Evolutionary conservation across 164 flowering plant genomes (phyloP).

Genomic region (Kalanchoe fedtschenkoi): DNA sequence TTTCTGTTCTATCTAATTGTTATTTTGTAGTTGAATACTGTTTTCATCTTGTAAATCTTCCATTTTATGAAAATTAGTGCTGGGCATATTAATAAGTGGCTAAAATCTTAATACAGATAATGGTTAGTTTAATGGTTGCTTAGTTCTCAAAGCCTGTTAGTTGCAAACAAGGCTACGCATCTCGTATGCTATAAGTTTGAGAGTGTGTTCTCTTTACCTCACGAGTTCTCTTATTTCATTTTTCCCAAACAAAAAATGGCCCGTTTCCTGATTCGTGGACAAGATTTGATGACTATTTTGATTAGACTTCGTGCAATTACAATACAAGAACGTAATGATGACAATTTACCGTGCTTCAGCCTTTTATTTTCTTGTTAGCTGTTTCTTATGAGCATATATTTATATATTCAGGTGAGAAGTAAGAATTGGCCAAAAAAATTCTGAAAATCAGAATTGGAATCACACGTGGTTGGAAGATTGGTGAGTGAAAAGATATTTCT

Average conservation of each 20-base stretch:
- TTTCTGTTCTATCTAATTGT: background rate
- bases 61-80: too few species aligned
- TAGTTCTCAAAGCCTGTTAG: conserved; percentile 78
- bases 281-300: too few species aligned
- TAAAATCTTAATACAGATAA: conserved; percentile 35
- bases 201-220: conserved; percentile 29
- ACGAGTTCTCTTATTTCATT: background rate
- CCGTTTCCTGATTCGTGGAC: too few species aligned
- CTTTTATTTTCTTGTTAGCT: background rate
- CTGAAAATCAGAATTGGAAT: conserved; percentile 64
- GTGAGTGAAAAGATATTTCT: conserved; percentile 22
- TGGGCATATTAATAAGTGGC: background rate
- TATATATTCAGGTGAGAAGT: conserved; percentile 70
- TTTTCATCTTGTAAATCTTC: conserved; percentile 7
- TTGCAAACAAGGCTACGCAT: conserved; percentile 82
- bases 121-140: conserved; percentile 91
- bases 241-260: too few species aligned
- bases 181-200: conserved; percentile 96
- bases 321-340: background rate
- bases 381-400: background rate
- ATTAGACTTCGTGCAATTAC: background rate
- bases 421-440: conserved; percentile 75
- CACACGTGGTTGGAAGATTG: conserved; percentile 95
- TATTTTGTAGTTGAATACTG: background rate
- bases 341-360: background rate